Evolutionary conservation across 805 yeast species (phyloP).

Genomic region (Middelhovenomyces tepae): DNA sequence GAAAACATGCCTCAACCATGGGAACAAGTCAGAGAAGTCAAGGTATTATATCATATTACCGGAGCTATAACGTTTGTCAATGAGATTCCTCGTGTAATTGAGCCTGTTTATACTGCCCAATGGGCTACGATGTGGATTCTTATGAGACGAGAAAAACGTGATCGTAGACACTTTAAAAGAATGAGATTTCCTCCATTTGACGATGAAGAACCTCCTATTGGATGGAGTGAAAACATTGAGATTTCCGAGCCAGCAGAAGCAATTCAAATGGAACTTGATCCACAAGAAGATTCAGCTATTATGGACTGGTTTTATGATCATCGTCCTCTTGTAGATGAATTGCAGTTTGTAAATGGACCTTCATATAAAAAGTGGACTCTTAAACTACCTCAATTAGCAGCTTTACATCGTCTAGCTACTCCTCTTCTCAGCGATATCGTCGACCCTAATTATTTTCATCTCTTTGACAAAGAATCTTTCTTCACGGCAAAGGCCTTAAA

Average conservation of each 20-base stretch:
- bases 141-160: conserved; percentile 93
- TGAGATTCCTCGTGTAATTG: conserved; percentile 85
- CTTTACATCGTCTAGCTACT: conserved; percentile 56
- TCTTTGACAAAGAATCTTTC: conserved; percentile 73
- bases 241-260: conserved; percentile 67
- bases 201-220: conserved; percentile 91
- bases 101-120: conserved; percentile 85
- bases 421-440: conserved; percentile 55
- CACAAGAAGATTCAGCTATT: conserved; percentile 50
- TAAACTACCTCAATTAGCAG: conserved; percentile 51
- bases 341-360: conserved; percentile 56
- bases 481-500: conserved; percentile 88
- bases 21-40: conserved; percentile 81
- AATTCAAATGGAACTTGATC: conserved; percentile 56
- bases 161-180: conserved; percentile 79
- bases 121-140: conserved; percentile 92
- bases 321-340: conserved; percentile 57
- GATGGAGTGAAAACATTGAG: conserved; percentile 73
- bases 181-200: conserved; percentile 94
- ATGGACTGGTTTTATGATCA: conserved; percentile 76
- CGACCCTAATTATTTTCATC: conserved; percentile 54
- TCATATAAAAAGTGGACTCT: conserved; percentile 70
- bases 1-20: conserved; percentile 99
- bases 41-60: conserved; percentile 77
- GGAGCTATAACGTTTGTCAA: conserved; percentile 96